Evolutionary conservation across 2,329 filamentous ascomycete genomes (phyloP).

Genomic region (Fusarium veterinarium): DNA sequence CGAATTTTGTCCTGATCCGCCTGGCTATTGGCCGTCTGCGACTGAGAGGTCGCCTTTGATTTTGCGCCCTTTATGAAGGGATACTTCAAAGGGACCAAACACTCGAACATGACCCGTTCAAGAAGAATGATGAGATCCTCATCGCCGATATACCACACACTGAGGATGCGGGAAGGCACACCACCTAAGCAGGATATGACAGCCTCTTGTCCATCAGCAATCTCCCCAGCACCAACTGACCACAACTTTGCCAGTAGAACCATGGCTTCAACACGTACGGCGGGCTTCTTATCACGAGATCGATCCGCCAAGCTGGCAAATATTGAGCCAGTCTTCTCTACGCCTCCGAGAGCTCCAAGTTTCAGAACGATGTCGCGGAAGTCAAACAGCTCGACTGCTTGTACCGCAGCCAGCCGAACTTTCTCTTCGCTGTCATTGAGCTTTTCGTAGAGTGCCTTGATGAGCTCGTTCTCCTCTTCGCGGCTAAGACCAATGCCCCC

Average conservation of each 20-base stretch:
- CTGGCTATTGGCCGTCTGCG: conserved; percentile 61
- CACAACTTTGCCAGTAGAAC: conserved; percentile 85
- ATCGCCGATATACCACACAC: conserved; percentile 91
- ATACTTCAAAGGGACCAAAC: conserved; percentile 88
- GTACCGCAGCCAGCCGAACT: conserved; percentile 89
- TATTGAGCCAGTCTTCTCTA: conserved; percentile 80
- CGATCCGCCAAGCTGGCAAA: conserved; percentile 86
- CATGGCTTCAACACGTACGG: conserved; percentile 88
- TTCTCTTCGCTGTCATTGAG: conserved; percentile 90
- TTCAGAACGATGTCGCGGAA: conserved; percentile 86
- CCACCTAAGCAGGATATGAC: conserved; percentile 80
- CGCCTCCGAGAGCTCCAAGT: conserved; percentile 79
- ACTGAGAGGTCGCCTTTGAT: conserved; percentile 68
- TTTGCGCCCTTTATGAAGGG: conserved; percentile 72
- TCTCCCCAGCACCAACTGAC: conserved; percentile 91
- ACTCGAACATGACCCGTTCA: conserved; percentile 87
- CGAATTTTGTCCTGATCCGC: conserved; percentile 80
- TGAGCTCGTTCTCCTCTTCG: conserved; percentile 81
- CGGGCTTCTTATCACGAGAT: conserved; percentile 84
- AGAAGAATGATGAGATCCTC: conserved; percentile 85
- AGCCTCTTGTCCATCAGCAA: conserved; percentile 82
- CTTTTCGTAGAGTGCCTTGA: conserved; percentile 81
- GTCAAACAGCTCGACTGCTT: conserved; percentile 82
- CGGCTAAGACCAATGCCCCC: conserved; percentile 88
- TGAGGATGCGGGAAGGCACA: conserved; percentile 87